Base-by-base conservation (phyloP, 2,329 filamentous ascomycete species). In the Fonsecaea pedrosoi region DNA sequence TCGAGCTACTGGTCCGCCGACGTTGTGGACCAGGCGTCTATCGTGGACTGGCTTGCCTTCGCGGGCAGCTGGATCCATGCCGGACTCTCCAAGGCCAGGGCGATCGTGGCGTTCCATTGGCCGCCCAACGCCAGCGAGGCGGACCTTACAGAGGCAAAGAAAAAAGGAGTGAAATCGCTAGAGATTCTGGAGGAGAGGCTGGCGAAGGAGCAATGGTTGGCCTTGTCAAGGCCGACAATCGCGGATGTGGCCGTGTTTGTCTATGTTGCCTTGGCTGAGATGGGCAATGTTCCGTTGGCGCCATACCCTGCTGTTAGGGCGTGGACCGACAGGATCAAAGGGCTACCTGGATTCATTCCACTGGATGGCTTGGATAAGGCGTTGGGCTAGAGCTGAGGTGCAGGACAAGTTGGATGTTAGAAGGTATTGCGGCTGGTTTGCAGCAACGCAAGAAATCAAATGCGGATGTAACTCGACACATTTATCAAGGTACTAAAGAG, bases 141-240 rank as follows among this genome's bases (percentile, higher is more conserved):
- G 1, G n/a, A 42, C 3, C 15, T 68, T 67, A 65, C 40, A 62
- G 73, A 63, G 55, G 55, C 71, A 67, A 69, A 73, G 89, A 87
- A 73, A 87, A 87, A 69, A 89, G 88, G 88, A 86, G 83, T 77
- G 81, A 85, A 69, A 82, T 87, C 70, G 85, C 85, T 71, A 83
- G 82, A 63, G 84, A 85, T 34, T 66, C 32, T 68, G 62, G 58
- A 66, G 67, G 50, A 58, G 64, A 60, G 63, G 64, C 59, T 73
- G 5, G 53, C 63, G 21, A 58, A 56, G 3, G 58, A 68, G 34
- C 25, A 71, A 3, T 73, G 70, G 60, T 60, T 71, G 15, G 64
- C 56, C 13, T 18, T 71, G 32, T 55, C 55, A 2, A 32, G 68
- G 8, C 70, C 70, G 7, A 73, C 72, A 12, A 65, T 72, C 18